Conservation (phyloP, 148 eudicot genomes). For the Camellia sinensis region DNA sequence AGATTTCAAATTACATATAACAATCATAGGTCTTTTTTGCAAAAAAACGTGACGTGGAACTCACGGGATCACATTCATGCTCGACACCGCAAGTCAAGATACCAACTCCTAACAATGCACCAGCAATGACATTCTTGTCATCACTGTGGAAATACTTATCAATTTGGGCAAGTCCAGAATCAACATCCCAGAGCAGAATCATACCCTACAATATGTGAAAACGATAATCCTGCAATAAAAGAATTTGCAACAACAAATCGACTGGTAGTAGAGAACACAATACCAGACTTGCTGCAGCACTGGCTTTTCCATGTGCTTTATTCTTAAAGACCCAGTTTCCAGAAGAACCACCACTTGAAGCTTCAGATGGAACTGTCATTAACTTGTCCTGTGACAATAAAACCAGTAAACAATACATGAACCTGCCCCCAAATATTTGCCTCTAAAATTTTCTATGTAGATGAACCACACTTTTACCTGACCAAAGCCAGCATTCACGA, state of each 20-base stretch:
- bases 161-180: slow-evolving; percentile 91
- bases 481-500: slow-evolving; percentile 97
- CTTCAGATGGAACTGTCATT: slow-evolving; percentile 76
- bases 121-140: slow-evolving; percentile 80
- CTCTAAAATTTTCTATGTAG: not conserved
- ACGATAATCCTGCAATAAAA: slow-evolving; percentile 6
- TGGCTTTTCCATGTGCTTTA: slow-evolving; percentile 94
- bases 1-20: not conserved
- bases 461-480: slow-evolving; percentile 44
- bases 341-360: slow-evolving; percentile 68
- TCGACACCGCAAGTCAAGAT: slow-evolving; percentile 77
- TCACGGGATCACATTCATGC: slow-evolving; percentile 87
- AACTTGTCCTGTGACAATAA: slow-evolving; percentile 68
- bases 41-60: slow-evolving; percentile 22
- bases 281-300: slow-evolving; percentile 99
- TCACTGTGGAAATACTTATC: slow-evolving; percentile 94
- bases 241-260: not conserved
- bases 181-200: slow-evolving; percentile 98
- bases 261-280: slow-evolving; percentile 16
- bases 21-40: not conserved
- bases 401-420: not conserved
- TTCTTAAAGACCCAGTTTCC: slow-evolving; percentile 94
- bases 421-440: not conserved
- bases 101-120: slow-evolving; percentile 93
- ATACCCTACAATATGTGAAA: slow-evolving; percentile 56